A percentile compares a stretch with the other conserved stretches of the same genome.
These are phyloP conservation scores for Sinapis alba DNA, from an alignment of 441 rosid species.

Conservation along the genomic window DNA sequence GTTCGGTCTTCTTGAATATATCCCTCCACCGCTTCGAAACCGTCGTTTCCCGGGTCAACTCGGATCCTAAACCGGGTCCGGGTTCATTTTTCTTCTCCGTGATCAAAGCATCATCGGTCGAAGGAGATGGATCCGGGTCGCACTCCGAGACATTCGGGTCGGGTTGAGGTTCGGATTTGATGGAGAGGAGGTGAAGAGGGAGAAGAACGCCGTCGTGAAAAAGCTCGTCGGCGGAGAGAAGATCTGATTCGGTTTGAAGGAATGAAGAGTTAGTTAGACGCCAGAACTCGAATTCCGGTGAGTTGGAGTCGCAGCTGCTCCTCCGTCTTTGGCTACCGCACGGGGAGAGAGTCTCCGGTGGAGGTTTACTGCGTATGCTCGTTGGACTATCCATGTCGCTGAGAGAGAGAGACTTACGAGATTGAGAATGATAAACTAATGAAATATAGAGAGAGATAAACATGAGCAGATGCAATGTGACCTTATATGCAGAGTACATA, in stretches of 20 bases:
- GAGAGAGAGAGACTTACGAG: slow-evolving; percentile 8
- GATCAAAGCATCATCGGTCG: slow-evolving; percentile 14
- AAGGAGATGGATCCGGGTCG: slow-evolving; percentile 33
- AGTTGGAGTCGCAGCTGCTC: slow-evolving; percentile 49
- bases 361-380: slow-evolving; percentile 28
- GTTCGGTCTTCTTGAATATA: slow-evolving; percentile 58
- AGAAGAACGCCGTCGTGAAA: slow-evolving; percentile 76
- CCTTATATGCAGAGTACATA: slow-evolving; percentile 35
- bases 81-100: slow-evolving; percentile 21
- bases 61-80: slow-evolving; percentile 37
- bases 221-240: slow-evolving; percentile 79
- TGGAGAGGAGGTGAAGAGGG: slow-evolving; percentile 67
- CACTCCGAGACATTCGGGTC: slow-evolving; percentile 18
- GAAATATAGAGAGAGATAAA: slow-evolving; percentile 20
- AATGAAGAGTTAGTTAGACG: slow-evolving; percentile 58
- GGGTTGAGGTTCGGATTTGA: slow-evolving; percentile 21
- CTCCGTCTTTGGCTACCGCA: slow-evolving; percentile 46
- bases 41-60: slow-evolving; percentile 37
- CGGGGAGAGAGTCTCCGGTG: slow-evolving; percentile 42
- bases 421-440: slow-evolving; percentile 17
- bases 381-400: slow-evolving; percentile 46
- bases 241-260: slow-evolving; percentile 50
- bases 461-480: slow-evolving; percentile 28
- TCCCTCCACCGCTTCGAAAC: slow-evolving; percentile 69
- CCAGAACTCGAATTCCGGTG: slow-evolving; percentile 94